phyloP scores from a whole-genome alignment of 2,329 filamentous ascomycete genomes.

The Macroventuria anomochaeta region DNA sequence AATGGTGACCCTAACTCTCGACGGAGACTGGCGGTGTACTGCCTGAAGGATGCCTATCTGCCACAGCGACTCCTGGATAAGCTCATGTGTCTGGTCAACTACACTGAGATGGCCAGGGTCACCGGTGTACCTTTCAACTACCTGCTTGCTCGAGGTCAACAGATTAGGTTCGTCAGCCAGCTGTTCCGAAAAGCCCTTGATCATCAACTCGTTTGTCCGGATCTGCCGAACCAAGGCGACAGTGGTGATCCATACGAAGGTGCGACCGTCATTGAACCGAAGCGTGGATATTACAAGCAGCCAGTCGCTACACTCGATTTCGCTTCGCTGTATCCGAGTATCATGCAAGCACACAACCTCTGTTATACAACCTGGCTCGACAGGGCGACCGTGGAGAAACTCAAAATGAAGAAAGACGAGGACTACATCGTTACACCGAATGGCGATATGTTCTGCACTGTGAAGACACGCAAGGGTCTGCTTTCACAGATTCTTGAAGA shows the following conservation, averaged over 20 bases:
- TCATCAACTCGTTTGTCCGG: conserved; percentile 92
- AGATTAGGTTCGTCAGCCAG: conserved; percentile 97
- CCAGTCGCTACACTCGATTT: conserved; percentile 98
- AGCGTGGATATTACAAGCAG: conserved; percentile 90
- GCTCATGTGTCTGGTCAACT: conserved; percentile 97
- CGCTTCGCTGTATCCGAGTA: conserved; percentile 96
- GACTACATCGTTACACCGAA: conserved; percentile 98
- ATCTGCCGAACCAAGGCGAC: conserved; percentile 70
- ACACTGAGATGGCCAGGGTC: conserved; percentile 99
- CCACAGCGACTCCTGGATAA: conserved; percentile 96
- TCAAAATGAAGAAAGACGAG: conserved; percentile 81
- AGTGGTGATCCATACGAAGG: conserved; percentile 93
- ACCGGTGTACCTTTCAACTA: conserved; percentile 98
- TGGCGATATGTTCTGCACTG: conserved; percentile 88
- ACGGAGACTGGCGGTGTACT: conserved; percentile 90
- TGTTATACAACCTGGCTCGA: conserved; percentile 95
- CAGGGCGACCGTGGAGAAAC: conserved; percentile 76
- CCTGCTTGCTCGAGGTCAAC: conserved; percentile 87
- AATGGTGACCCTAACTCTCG: conserved; percentile 95
- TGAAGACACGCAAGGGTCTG: conserved; percentile 87
- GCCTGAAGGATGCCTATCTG: conserved; percentile 94
- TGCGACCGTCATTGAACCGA: conserved; percentile 96
- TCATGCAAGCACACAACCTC: conserved; percentile 97
- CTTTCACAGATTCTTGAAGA: conserved; percentile 96
- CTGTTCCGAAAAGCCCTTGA: conserved; percentile 93